These are phyloP conservation scores for Fusarium subtropicale DNA, from an alignment of 2,329 filamentous ascomycete genomes.

Conservation along the genomic window DNA sequence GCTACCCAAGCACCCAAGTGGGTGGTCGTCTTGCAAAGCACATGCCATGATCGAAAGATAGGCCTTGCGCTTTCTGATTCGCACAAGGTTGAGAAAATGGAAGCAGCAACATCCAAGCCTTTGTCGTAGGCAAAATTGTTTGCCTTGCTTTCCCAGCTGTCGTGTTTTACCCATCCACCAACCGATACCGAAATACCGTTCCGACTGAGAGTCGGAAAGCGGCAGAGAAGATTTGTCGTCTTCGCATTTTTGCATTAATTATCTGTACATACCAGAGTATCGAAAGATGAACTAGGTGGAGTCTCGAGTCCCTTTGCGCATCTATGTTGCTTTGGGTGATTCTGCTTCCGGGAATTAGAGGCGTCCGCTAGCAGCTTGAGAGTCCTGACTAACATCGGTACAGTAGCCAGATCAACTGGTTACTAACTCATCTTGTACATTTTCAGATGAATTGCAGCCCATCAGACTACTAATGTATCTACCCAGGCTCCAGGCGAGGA, in stretches of 20 bases:
- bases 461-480: neutral
- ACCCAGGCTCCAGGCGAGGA: neutral
- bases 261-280: conserved; percentile 33
- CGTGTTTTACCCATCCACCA: neutral
- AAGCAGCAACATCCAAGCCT: neutral
- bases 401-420: neutral
- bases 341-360: conserved; percentile 36
- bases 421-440: neutral
- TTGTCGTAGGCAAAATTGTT: neutral
- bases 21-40: conserved; percentile 2
- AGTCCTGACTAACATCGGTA: conserved; percentile 9
- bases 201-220: conserved; percentile 5
- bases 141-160: neutral
- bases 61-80: neutral
- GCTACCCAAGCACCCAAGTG: neutral
- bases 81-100: conserved; percentile 3
- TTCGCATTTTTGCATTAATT: neutral
- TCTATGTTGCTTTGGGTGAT: conserved; percentile 32
- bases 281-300: conserved; percentile 1
- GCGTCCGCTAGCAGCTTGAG: conserved; percentile 13
- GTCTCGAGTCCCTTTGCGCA: conserved; percentile 16
- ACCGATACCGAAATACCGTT: neutral
- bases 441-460: neutral
- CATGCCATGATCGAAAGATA: conserved; percentile 6
- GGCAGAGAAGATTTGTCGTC: conserved; percentile 4